A percentile compares a stretch with the other conserved stretches of the same genome.
Conservation (phyloP, 2,329 filamentous ascomycete genomes). For the Mycogone perniciosa region DNA sequence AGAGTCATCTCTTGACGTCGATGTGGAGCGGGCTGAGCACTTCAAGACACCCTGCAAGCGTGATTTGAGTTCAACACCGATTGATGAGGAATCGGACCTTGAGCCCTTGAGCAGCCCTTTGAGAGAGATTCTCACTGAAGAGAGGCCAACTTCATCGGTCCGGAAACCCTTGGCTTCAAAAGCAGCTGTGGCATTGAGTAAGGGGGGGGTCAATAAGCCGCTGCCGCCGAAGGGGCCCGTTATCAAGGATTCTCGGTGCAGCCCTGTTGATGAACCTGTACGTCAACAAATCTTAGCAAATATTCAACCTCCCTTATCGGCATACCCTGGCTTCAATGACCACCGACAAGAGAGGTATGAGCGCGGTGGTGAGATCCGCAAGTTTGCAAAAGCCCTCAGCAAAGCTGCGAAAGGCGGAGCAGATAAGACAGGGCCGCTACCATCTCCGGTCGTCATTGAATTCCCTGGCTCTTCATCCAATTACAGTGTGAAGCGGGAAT, state of each 20-base stretch:
- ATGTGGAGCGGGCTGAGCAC: slow-evolving; percentile 53
- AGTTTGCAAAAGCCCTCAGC: slow-evolving; percentile 62
- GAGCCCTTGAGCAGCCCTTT: slow-evolving; percentile 65
- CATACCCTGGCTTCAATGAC: slow-evolving; percentile 76
- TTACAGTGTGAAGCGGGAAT: slow-evolving; percentile 76
- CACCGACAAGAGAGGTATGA: slow-evolving; percentile 58
- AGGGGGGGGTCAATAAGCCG: slow-evolving; percentile 31
- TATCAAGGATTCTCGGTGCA: slow-evolving; percentile 77
- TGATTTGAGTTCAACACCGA: slow-evolving; percentile 20
- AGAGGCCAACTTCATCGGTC: slow-evolving; percentile 40
- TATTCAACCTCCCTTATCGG: slow-evolving; percentile 64
- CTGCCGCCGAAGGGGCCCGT: slow-evolving; percentile 59
- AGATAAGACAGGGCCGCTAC: slow-evolving; percentile 55
- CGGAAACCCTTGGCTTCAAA: slow-evolving; percentile 45
- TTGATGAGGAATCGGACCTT: slow-evolving; percentile 29
- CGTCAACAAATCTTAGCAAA: slow-evolving; percentile 69
- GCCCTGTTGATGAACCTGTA: slow-evolving; percentile 75
- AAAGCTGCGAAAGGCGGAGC: slow-evolving; percentile 51
- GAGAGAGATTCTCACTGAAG: slow-evolving; percentile 54
- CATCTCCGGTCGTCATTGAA: slow-evolving; percentile 57
- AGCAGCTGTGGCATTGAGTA: slow-evolving; percentile 28
- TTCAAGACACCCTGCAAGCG: slow-evolving; percentile 73
- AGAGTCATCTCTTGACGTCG: slow-evolving; percentile 72
- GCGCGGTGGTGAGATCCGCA: slow-evolving; percentile 70
- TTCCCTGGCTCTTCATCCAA: slow-evolving; percentile 59